A percentile compares a stretch with the other conserved stretches of the same genome.
Conservation (phyloP, 306 rosid genomes). For the Glycine tomentella region DNA sequence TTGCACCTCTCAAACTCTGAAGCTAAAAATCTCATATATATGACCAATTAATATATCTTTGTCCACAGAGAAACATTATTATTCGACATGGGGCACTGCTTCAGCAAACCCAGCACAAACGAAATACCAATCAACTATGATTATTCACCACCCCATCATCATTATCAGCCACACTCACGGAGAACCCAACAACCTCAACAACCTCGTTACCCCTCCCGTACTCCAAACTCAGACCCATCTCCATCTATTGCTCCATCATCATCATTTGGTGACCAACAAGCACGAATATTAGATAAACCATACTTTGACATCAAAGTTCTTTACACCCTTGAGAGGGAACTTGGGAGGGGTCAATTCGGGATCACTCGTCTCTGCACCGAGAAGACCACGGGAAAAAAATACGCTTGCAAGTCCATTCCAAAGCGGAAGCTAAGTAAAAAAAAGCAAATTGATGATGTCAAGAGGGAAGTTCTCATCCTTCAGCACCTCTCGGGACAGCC, state of each 20-base stretch:
- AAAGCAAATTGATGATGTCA: conserved; percentile 60
- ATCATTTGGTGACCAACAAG: neutral
- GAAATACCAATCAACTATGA: conserved; percentile 61
- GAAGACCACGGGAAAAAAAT: conserved; percentile 55
- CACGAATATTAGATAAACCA: conserved; percentile 55
- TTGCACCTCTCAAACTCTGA: neutral
- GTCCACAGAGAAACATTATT: neutral
- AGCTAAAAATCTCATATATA: neutral
- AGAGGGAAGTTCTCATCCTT: conserved; percentile 70
- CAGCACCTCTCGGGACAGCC: conserved; percentile 87
- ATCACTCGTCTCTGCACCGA: conserved; percentile 83
- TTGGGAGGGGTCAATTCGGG: conserved; percentile 86
- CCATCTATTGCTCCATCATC: neutral
- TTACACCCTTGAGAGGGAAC: conserved; percentile 66
- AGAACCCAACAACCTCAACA: conserved; percentile 37
- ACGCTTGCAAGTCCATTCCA: conserved; percentile 84
- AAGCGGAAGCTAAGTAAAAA: conserved; percentile 52
- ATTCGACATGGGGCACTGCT: conserved; percentile 73
- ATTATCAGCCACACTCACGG: neutral
- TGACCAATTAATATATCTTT: neutral
- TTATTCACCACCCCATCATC: conserved; percentile 50
- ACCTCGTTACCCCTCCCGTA: conserved; percentile 27
- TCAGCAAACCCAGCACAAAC: conserved; percentile 51
- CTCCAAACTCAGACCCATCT: conserved; percentile 42
- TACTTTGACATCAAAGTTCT: conserved; percentile 56